phyloP scores from a whole-genome alignment of 192 early-diverging fungal genomes.

The Cladochytrium replicatum region DNA sequence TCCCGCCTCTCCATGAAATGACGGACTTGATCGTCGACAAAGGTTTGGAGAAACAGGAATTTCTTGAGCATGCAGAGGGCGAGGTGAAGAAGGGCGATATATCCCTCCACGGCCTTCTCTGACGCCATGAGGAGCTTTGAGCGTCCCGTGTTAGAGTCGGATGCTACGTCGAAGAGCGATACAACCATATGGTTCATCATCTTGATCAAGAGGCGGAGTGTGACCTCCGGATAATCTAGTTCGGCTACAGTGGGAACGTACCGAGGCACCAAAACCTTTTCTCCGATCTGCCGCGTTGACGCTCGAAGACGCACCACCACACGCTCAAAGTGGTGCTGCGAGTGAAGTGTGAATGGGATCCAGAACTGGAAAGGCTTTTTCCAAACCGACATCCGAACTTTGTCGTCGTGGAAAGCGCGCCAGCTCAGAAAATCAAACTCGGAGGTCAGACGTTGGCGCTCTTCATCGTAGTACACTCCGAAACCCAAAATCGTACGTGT shows the following conservation, averaged over 20 bases:
- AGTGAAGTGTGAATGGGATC: not conserved
- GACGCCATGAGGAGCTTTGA: not conserved
- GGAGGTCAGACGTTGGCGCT: not conserved
- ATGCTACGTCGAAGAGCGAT: not conserved
- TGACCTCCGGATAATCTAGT: not conserved
- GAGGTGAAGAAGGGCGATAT: not conserved
- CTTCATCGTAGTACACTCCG: not conserved
- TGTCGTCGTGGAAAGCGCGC: not conserved
- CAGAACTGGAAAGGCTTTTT: not conserved
- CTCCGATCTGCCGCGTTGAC: not conserved
- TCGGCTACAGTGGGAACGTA: not conserved
- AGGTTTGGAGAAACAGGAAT: not conserved
- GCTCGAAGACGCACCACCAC: not conserved
- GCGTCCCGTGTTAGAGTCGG: not conserved
- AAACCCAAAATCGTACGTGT: not conserved
- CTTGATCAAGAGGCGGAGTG: not conserved
- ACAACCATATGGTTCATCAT: slow-evolving; percentile 1
- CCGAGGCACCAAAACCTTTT: not conserved
- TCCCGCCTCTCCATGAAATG: not conserved
- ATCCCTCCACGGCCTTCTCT: not conserved
- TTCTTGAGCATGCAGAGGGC: not conserved
- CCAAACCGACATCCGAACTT: not conserved
- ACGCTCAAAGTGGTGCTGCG: not conserved
- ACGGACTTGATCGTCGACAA: not conserved
- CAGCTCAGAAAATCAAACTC: not conserved